Evolutionary conservation across 2,329 filamentous ascomycete species (phyloP).

Genomic region (Fonsecaea erecta): DNA sequence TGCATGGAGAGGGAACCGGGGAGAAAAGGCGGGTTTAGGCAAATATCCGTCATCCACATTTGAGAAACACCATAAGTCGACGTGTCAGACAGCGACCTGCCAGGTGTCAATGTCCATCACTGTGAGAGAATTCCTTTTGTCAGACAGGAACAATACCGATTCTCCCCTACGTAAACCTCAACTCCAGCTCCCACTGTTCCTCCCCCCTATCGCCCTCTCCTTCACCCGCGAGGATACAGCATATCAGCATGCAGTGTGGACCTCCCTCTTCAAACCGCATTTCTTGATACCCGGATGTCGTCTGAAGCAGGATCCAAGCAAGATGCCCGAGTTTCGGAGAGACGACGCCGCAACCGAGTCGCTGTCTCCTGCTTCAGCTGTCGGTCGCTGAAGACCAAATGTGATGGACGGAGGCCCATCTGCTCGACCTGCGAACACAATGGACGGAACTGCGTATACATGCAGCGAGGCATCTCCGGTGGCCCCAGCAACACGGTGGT

Average conservation of each 20-base stretch:
- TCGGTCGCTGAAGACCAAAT: neutral
- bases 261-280: neutral
- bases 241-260: neutral
- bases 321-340: neutral
- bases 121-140: too few species aligned
- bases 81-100: too few species aligned
- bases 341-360: neutral
- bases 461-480: constrained; percentile 1
- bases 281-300: neutral
- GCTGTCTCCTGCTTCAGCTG: constrained; percentile 7
- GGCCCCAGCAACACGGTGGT: neutral
- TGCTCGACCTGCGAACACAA: constrained; percentile 2
- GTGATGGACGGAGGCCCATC: neutral
- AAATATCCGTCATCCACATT: too few species aligned
- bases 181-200: neutral
- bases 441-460: neutral
- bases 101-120: too few species aligned
- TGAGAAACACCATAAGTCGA: too few species aligned
- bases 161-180: too few species aligned
- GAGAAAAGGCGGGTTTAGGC: too few species aligned
- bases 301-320: neutral
- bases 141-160: too few species aligned
- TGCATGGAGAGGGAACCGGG: too few species aligned
- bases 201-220: neutral
- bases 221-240: neutral